phyloP scores from a whole-genome alignment of 2,329 filamentous ascomycete species.

The Arthrobotrys sphaeroides region DNA sequence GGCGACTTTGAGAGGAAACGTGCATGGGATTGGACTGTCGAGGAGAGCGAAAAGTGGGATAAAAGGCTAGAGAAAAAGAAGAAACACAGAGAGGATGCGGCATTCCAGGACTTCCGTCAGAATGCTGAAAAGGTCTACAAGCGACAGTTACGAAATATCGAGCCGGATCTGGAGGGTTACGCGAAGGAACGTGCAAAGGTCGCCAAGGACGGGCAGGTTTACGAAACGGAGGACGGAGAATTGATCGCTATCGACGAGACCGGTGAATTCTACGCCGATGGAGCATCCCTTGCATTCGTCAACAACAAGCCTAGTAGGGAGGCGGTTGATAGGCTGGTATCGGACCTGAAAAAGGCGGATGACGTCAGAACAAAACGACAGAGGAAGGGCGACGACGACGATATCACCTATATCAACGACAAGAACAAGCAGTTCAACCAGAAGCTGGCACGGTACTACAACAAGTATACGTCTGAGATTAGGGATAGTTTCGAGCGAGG shows the following conservation, averaged over 20 bases:
- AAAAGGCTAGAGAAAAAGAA: constrained; percentile 86
- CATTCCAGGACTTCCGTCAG: constrained; percentile 86
- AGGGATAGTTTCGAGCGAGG: constrained; percentile 96
- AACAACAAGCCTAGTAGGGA: constrained; percentile 88
- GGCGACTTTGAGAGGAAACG: constrained; percentile 97
- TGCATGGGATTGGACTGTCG: constrained; percentile 97
- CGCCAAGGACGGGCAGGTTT: constrained; percentile 85
- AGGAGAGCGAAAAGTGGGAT: constrained; percentile 95
- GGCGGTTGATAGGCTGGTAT: constrained; percentile 85
- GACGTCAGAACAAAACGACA: constrained; percentile 86
- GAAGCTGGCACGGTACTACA: constrained; percentile 94
- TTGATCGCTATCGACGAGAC: constrained; percentile 92
- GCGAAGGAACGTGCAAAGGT: constrained; percentile 85
- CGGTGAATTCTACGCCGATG: constrained; percentile 88
- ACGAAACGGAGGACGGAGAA: constrained; percentile 94
- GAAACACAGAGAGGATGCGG: constrained; percentile 80
- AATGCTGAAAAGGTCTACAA: constrained; percentile 95
- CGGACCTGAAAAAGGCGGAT: constrained; percentile 86
- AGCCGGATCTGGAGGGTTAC: constrained; percentile 83
- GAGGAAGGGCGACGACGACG: constrained; percentile 80
- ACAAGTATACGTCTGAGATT: constrained; percentile 98
- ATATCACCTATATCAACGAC: constrained; percentile 99
- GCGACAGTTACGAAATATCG: constrained; percentile 80
- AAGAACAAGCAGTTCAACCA: constrained; percentile 99
- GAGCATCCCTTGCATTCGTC: constrained; percentile 80